Conservation (phyloP, 768 basidiomycete species). For the Kwoniella dejecticola region DNA sequence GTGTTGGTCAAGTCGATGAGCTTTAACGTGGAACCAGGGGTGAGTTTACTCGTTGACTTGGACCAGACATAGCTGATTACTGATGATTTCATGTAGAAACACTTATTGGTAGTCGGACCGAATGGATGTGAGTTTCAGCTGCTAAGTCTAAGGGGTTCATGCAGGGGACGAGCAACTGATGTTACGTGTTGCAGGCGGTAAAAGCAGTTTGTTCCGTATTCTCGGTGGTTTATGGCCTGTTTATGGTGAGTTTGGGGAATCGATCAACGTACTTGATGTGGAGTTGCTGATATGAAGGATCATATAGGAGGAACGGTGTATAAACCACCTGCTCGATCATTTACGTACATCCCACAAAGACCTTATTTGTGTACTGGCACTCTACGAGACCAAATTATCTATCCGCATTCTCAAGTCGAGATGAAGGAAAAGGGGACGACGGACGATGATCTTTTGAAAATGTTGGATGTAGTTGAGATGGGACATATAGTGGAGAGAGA, state of each 20-base stretch:
- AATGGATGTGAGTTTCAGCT: constrained; percentile 67
- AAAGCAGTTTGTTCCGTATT: constrained; percentile 90
- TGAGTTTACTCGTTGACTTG: constrained; percentile 53
- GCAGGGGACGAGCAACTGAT: background rate
- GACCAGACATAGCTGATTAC: background rate
- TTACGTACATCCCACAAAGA: constrained; percentile 92
- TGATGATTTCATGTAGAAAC: constrained; percentile 64
- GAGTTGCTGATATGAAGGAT: background rate
- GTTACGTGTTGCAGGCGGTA: constrained; percentile 54
- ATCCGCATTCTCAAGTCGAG: constrained; percentile 78
- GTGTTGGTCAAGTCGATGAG: constrained; percentile 79
- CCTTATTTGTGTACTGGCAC: constrained; percentile 94
- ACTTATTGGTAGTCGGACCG: constrained; percentile 88
- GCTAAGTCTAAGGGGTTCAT: background rate
- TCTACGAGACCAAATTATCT: constrained; percentile 92
- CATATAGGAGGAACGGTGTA: constrained; percentile 69
- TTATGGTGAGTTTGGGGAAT: constrained; percentile 59
- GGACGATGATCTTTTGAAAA: constrained; percentile 71
- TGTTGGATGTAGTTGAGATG: constrained; percentile 81
- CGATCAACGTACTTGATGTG: background rate
- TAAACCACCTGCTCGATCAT: constrained; percentile 83
- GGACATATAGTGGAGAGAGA: constrained; percentile 83
- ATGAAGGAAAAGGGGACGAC: constrained; percentile 78
- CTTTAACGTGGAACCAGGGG: constrained; percentile 86
- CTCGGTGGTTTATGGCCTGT: constrained; percentile 96